These are phyloP conservation scores for Arctostaphylos glauca DNA, from an alignment of 148 eudicot genomes.

Conservation along the genomic window DNA sequence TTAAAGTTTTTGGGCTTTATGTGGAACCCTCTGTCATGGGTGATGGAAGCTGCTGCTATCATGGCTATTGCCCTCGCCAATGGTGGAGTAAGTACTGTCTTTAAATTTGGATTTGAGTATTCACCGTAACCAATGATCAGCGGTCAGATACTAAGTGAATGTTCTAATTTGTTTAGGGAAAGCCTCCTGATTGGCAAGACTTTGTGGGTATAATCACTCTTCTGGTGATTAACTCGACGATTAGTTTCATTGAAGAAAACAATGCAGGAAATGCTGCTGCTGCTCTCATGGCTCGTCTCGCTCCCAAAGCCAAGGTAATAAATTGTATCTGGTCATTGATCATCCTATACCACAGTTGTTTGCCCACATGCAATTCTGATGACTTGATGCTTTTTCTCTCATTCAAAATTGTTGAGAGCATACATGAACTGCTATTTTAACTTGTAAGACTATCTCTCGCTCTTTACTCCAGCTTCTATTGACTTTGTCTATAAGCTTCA, in stretches of 20 bases:
- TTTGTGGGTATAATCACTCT: slow-evolving; percentile 97
- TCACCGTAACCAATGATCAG: not conserved
- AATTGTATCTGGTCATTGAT: slow-evolving; percentile 3
- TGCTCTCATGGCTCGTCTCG: slow-evolving; percentile 97
- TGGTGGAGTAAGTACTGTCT: slow-evolving; percentile 82
- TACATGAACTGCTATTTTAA: not conserved
- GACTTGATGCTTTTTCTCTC: not conserved
- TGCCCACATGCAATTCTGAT: not conserved
- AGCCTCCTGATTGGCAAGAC: slow-evolving; percentile 99
- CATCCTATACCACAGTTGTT: not conserved
- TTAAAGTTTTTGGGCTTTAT: slow-evolving; percentile 97
- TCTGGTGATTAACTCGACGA: slow-evolving; percentile 90
- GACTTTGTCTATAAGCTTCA: not conserved
- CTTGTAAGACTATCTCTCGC: not conserved
- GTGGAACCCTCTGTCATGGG: slow-evolving; percentile 99
- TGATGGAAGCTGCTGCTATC: slow-evolving; percentile 99
- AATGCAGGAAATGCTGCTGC: slow-evolving; percentile 99
- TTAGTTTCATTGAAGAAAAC: slow-evolving; percentile 96
- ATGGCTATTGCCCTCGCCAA: slow-evolving; percentile 99
- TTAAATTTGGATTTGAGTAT: not conserved
- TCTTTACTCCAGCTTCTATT: not conserved
- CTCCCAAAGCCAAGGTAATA: slow-evolving; percentile 95
- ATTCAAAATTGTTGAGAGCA: not conserved
- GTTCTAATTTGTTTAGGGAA: slow-evolving; percentile 46
- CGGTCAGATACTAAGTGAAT: not conserved